Conservation (phyloP, 805 yeast species). For the Candida tibetensis region DNA sequence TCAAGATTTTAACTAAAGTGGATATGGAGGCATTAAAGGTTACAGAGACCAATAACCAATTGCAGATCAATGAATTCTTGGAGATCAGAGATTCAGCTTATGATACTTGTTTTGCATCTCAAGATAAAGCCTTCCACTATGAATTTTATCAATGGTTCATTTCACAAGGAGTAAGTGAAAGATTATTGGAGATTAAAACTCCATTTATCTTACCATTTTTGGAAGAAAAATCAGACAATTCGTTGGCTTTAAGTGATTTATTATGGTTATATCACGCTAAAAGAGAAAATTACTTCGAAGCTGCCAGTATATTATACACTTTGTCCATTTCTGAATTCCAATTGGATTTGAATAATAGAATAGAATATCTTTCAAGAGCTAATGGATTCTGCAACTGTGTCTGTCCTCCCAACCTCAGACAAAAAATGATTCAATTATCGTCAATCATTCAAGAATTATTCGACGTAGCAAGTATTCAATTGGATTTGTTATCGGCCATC, state of each 20-base stretch:
- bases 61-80: constrained; percentile 48
- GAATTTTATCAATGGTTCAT: constrained; percentile 92
- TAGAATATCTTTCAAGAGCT: constrained; percentile 87
- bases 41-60: constrained; percentile 33
- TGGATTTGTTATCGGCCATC: constrained; percentile 55
- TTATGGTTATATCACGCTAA: constrained; percentile 89
- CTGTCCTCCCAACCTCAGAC: constrained; percentile 73
- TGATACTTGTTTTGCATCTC: constrained; percentile 64
- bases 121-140: constrained; percentile 86
- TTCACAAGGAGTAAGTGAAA: constrained; percentile 69
- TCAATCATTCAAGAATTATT: constrained; percentile 72
- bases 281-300: constrained; percentile 70
- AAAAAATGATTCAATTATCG: constrained; percentile 69
- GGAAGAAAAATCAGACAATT: constrained; percentile 59
- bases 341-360: constrained; percentile 66
- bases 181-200: constrained; percentile 75
- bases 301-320: constrained; percentile 72
- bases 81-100: constrained; percentile 72
- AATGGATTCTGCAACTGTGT: constrained; percentile 88
- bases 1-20: constrained; percentile 68
- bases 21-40: constrained; percentile 59
- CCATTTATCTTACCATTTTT: constrained; percentile 77
- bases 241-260: constrained; percentile 73
- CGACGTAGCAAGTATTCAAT: constrained; percentile 84
- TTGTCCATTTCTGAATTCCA: constrained; percentile 73